A percentile compares a stretch with the other conserved stretches of the same genome.
These are phyloP conservation scores for Rhizoclosmatium globosum DNA, from an alignment of 192 early-diverging fungal species.

Conservation along the genomic window DNA sequence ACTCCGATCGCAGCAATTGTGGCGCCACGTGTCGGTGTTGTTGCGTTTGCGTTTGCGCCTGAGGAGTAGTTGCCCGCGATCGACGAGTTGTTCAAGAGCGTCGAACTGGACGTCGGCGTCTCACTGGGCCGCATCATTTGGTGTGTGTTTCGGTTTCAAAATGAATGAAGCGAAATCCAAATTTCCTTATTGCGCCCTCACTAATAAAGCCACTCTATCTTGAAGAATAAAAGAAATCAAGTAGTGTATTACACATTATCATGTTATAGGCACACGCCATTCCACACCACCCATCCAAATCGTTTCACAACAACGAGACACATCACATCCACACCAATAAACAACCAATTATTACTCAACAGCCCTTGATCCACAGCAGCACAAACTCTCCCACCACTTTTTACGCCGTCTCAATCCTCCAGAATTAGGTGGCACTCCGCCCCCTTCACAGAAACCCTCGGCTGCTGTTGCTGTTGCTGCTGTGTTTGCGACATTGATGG, in stretches of 20 bases:
- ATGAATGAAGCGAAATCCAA: not conserved
- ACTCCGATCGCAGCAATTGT: not conserved
- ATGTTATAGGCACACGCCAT: no score
- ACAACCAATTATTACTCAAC: not conserved
- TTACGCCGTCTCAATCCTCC: constrained; percentile 20
- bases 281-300: no score
- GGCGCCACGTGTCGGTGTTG: not conserved
- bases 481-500: not conserved
- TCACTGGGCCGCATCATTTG: not conserved
- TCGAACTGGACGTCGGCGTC: not conserved
- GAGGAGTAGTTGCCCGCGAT: not conserved
- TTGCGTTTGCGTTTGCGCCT: no score
- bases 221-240: no score
- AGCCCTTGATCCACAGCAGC: not conserved
- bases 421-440: no score
- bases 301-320: not conserved
- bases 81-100: not conserved
- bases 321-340: not conserved
- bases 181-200: not conserved
- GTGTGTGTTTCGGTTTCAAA: not conserved
- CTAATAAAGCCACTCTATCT: not conserved
- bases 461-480: not conserved
- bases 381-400: constrained; percentile 13
- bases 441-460: not conserved
- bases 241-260: no score